Percentiles rank a stretch among this genome's conserved stretches.
phyloP scores from a whole-genome alignment of 441 rosid genomes.

The Gossypium trilobum region DNA sequence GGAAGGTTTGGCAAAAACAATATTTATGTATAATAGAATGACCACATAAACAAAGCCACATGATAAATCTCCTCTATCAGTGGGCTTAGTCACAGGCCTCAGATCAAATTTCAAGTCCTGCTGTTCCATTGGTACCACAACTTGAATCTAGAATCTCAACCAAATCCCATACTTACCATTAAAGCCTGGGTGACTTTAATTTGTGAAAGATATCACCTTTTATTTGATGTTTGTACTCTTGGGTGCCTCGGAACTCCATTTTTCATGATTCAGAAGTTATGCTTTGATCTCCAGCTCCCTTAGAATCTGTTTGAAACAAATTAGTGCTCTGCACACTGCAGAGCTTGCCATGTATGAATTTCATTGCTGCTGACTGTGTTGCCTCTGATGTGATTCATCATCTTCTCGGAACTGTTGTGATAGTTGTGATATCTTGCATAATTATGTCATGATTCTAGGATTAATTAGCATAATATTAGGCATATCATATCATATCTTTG shows the following conservation, averaged over 20 bases:
- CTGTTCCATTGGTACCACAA: not conserved
- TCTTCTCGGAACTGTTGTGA: not conserved
- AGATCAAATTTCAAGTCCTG: not conserved
- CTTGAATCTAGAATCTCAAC: conserved; percentile 2
- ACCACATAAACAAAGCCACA: not conserved
- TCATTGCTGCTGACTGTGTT: not conserved
- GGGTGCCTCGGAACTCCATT: not conserved
- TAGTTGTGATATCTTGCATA: too few relatives aligned
- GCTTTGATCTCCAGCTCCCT: not conserved
- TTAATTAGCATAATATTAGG: too few relatives aligned
- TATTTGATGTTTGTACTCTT: not conserved
- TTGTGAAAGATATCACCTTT: not conserved
- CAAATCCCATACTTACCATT: not conserved
- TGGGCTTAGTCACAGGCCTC: not conserved
- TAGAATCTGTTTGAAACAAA: not conserved
- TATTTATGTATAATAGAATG: not conserved
- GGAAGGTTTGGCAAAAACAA: not conserved
- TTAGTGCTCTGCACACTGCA: not conserved
- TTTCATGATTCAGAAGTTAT: not conserved
- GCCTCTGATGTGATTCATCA: not conserved
- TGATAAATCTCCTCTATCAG: not conserved
- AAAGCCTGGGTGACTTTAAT: not conserved
- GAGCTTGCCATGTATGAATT: not conserved
- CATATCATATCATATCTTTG: too few relatives aligned
- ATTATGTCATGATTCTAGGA: too few relatives aligned